These are phyloP conservation scores for Anethum foeniculum DNA, from an alignment of 140 eudicot species.

Conservation along the genomic window DNA sequence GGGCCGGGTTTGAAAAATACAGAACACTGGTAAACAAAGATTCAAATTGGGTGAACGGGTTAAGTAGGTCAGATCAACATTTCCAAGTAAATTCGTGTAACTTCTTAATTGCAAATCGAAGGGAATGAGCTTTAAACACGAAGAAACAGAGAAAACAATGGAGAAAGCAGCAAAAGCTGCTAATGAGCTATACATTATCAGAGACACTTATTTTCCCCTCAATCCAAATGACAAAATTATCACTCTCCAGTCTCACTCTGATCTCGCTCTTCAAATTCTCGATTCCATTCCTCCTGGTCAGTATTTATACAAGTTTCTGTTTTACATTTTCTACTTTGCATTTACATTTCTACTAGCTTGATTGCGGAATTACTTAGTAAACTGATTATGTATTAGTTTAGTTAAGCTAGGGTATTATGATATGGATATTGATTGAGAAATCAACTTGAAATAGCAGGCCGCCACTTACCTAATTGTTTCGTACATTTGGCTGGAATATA, in stretches of 20 bases:
- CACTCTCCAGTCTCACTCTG: constrained; percentile 40
- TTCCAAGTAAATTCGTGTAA: too few species aligned
- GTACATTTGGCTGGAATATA: not conserved
- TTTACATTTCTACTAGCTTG: not conserved
- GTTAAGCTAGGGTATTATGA: not conserved
- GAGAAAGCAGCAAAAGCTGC: constrained; percentile 40
- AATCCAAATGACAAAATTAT: constrained; percentile 45
- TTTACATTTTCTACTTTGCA: not conserved
- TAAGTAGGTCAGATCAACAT: too few species aligned
- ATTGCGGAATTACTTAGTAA: not conserved
- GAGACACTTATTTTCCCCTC: constrained; percentile 67
- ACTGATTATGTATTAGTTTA: not conserved
- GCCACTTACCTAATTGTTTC: not conserved
- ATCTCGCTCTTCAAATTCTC: constrained; percentile 61
- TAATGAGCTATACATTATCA: constrained; percentile 57
- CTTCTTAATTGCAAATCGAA: not conserved
- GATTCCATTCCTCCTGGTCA: constrained; percentile 79
- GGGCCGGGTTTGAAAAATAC: too few species aligned
- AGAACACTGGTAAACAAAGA: too few species aligned
- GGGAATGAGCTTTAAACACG: constrained; percentile 22
- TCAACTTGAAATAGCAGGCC: not conserved
- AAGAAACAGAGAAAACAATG: constrained; percentile 30
- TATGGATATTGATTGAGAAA: not conserved
- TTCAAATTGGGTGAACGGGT: too few species aligned
- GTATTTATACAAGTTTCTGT: too few species aligned